phyloP scores from a whole-genome alignment of 1,284 basidiomycete genomes.

The Golubevia sp. region DNA sequence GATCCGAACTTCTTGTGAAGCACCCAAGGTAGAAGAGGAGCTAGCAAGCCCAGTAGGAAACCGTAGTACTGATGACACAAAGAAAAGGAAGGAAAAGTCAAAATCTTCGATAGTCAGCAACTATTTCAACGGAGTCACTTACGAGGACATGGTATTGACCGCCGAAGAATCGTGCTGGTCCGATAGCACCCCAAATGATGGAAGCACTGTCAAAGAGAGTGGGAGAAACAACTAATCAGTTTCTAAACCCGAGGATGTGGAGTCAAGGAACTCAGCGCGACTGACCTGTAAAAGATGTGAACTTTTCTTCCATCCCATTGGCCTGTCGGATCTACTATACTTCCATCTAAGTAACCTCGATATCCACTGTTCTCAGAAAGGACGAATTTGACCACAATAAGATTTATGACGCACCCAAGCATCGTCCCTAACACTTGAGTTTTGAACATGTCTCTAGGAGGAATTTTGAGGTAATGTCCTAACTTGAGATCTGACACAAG shows the following conservation, averaged over 20 bases:
- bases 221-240: constrained; percentile 62
- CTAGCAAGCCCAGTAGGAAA: constrained; percentile 63
- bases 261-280: neutral
- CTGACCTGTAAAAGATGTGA: constrained; percentile 45
- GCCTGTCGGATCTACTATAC: constrained; percentile 63
- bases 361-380: constrained; percentile 48
- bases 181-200: constrained; percentile 65
- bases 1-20: constrained; percentile 62
- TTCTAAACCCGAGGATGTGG: too few relatives aligned
- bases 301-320: constrained; percentile 62
- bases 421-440: constrained; percentile 65
- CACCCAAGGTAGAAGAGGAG: constrained; percentile 63
- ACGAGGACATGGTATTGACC: constrained; percentile 62
- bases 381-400: constrained; percentile 63
- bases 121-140: neutral
- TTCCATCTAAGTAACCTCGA: constrained; percentile 61
- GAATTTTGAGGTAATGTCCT: constrained; percentile 57
- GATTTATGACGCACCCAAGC: constrained; percentile 63
- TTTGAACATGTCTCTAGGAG: constrained; percentile 65
- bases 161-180: constrained; percentile 64
- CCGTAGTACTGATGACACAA: constrained; percentile 49
- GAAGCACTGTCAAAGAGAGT: constrained; percentile 64
- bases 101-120: neutral
- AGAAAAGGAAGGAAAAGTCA: neutral
- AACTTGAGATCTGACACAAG: constrained; percentile 65